Evolutionary conservation across 495 filamentous ascomycete genomes (phyloP), one percentile per base, ranked within the genome.

Genomic region (Talaromyces wortmannii): DNA sequence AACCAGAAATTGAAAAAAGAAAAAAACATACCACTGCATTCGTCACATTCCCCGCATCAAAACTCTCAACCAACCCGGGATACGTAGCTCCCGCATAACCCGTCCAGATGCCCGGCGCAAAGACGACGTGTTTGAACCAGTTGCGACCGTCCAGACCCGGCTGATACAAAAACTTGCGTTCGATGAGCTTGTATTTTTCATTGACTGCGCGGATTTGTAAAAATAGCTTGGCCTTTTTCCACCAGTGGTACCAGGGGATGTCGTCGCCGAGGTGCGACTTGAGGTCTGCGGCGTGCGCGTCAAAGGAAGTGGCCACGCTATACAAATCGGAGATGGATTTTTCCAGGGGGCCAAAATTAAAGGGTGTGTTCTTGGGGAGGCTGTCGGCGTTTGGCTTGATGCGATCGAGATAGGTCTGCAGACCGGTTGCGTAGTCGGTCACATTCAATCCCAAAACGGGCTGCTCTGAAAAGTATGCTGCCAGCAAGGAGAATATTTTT

Each of bases 31-130:
- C 74, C 69, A 67, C 57, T 11, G 75, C 72, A 57, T 76, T 78
- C 5, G 57, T 59, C 48, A 69, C 45, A 70, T 86, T 77, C 7
- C 69, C 69, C 31, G 69, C 76, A 11, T 84, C 81, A 49, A 87
- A 68, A 51, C 77, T 78, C 68, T 87, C 83, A 8, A 83, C 76
- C 18, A 87, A 55, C 10, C 83, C 81, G 3, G 83, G 83, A 60
- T 81, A 87, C 10, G 82, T 86, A 33, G 80, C 87, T 2, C 90
- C 91, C 0, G 90, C 74, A 69, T 96, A 96, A 6, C 91, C 91
- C 0, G 90, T 95, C 90, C 90, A 96, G 43, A 90, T 61, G 1
- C 91, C 84, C n/a, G 84, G 82, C 6, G 83, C 84, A 66, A 86
- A 87, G 29, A 87, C 82, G n/a, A 85, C 78, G 54, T 86, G 83